Evolutionary conservation across 768 basidiomycete genomes (phyloP).

Genomic region (Lentinus tigrinus): DNA sequence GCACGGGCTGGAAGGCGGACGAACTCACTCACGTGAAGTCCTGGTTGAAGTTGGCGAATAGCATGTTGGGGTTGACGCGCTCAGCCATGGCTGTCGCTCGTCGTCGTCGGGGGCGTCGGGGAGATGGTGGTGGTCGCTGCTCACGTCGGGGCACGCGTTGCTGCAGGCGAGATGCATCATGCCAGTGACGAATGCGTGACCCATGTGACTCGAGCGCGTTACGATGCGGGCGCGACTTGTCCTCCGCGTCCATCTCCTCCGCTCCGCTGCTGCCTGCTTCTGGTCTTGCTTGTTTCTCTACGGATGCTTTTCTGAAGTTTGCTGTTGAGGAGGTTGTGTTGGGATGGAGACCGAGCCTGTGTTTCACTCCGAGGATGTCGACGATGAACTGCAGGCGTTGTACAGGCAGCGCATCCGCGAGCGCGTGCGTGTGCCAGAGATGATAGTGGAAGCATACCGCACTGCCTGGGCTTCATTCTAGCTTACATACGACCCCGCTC

Average conservation of each 20-base stretch:
- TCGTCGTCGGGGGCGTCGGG: neutral
- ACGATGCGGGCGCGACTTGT: neutral
- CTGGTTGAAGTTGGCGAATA: slow-evolving; percentile 97
- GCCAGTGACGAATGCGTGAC: slow-evolving; percentile 11
- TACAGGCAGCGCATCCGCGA: slow-evolving; percentile 1
- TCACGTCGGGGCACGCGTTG: neutral
- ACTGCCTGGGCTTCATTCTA: too few relatives aligned
- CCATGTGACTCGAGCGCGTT: neutral
- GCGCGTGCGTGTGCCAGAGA: neutral
- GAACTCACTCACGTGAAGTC: slow-evolving; percentile 76
- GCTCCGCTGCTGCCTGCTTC: too few relatives aligned
- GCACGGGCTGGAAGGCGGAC: neutral
- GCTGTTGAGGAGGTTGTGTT: too few relatives aligned
- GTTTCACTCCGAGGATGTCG: neutral
- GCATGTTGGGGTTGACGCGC: slow-evolving; percentile 49
- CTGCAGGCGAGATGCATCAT: neutral
- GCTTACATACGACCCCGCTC: too few relatives aligned
- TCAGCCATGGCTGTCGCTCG: slow-evolving; percentile 32
- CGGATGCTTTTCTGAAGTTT: neutral
- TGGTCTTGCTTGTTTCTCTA: neutral
- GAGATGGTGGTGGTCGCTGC: slow-evolving; percentile 9
- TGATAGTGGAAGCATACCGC: slow-evolving; percentile 30
- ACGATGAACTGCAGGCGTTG: neutral
- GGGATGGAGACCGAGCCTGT: too few relatives aligned
- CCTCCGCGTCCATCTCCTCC: neutral